phyloP scores from a whole-genome alignment of 768 basidiomycete genomes.

The Boletus fagicola region DNA sequence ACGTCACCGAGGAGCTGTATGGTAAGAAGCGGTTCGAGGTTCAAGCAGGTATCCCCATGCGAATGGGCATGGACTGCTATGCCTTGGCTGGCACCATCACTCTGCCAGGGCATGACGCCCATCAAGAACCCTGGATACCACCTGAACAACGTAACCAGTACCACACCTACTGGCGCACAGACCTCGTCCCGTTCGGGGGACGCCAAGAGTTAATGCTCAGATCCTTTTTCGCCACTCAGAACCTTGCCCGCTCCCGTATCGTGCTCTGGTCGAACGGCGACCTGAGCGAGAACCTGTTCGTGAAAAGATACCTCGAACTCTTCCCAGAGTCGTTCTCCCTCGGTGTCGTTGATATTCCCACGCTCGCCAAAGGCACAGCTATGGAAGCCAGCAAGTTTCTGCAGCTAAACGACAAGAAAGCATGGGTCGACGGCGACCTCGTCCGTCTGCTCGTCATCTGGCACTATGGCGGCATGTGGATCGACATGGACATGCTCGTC shows the following conservation, averaged over 20 bases:
- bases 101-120: slow-evolving; percentile 10
- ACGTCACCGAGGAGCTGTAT: slow-evolving; percentile 60
- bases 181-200: slow-evolving; percentile 73
- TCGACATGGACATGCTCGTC: slow-evolving; percentile 95
- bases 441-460: slow-evolving; percentile 85
- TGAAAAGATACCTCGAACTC: slow-evolving; percentile 55
- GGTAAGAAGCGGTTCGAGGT: slow-evolving; percentile 67
- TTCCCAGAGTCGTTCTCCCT: slow-evolving; percentile 75
- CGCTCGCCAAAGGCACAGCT: slow-evolving; percentile 72
- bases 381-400: slow-evolving; percentile 65
- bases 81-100: slow-evolving; percentile 83
- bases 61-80: slow-evolving; percentile 86
- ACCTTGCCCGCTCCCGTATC: slow-evolving; percentile 60
- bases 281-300: slow-evolving; percentile 50
- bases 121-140: slow-evolving; percentile 21
- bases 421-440: slow-evolving; percentile 95
- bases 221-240: slow-evolving; percentile 92
- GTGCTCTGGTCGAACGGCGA: slow-evolving; percentile 93
- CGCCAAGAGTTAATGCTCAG: slow-evolving; percentile 89
- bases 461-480: slow-evolving; percentile 90
- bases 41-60: slow-evolving; percentile 76
- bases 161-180: slow-evolving; percentile 94
- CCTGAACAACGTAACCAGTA: slow-evolving; percentile 57
- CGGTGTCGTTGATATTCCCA: slow-evolving; percentile 60
- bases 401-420: slow-evolving; percentile 65